Conservation (phyloP, 257 asterid genomes). For the Parsonsia alboflavescens region DNA sequence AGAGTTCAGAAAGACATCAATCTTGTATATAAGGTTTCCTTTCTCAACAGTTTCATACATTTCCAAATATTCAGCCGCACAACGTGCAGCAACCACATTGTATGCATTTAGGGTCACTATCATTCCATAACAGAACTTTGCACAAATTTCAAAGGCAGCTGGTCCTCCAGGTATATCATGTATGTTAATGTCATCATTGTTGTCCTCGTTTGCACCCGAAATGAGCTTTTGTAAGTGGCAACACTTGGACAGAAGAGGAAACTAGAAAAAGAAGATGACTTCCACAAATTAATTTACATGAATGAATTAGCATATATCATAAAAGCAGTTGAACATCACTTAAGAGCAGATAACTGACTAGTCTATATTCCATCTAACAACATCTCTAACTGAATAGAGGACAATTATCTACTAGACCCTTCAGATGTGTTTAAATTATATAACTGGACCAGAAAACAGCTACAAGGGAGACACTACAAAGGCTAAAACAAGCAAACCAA, state of each 20-base stretch:
- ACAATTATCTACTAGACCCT: background rate
- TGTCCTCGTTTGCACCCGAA: slow-evolving; percentile 33
- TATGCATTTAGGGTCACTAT: slow-evolving; percentile 72
- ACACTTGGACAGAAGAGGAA: slow-evolving; percentile 77
- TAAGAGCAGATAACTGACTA: background rate
- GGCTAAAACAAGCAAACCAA: background rate
- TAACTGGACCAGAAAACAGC: background rate
- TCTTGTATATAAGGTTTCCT: slow-evolving; percentile 78
- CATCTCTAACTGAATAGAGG: background rate
- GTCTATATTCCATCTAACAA: background rate
- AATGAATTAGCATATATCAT: too few relatives aligned
- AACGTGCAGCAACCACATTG: slow-evolving; percentile 73
- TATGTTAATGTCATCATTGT: slow-evolving; percentile 42
- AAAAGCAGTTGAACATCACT: background rate
- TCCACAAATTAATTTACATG: too few relatives aligned
- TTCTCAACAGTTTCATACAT: slow-evolving; percentile 74
- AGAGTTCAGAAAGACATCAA: slow-evolving; percentile 70
- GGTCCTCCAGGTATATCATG: slow-evolving; percentile 82
- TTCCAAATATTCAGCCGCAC: slow-evolving; percentile 84
- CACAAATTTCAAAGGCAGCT: slow-evolving; percentile 76
- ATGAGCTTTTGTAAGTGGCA: slow-evolving; percentile 59
- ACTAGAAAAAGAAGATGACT: slow-evolving; percentile 33
- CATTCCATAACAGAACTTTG: slow-evolving; percentile 87
- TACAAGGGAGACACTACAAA: background rate
- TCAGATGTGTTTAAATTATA: background rate